phyloP scores from a whole-genome alignment of 345 rosid species.

The Balakata baccata region DNA sequence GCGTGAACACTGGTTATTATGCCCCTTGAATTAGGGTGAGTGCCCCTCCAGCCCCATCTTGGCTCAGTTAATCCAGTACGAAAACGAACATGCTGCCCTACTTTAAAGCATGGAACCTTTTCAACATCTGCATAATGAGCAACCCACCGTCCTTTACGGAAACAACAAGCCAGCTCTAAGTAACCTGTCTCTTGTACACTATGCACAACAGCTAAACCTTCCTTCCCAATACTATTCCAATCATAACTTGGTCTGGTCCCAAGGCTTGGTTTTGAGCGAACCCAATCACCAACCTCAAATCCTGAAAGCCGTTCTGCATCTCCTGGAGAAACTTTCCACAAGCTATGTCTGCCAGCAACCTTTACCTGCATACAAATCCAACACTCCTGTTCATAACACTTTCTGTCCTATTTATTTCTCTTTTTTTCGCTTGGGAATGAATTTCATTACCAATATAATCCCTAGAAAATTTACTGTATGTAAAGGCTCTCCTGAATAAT shows the following conservation, averaged over 20 bases:
- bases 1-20: slow-evolving; percentile 80
- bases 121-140: slow-evolving; percentile 83
- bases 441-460: too few species aligned
- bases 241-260: slow-evolving; percentile 94
- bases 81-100: slow-evolving; percentile 84
- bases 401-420: background rate
- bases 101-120: slow-evolving; percentile 70
- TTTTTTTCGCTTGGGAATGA: background rate
- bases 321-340: slow-evolving; percentile 96
- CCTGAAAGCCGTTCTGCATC: slow-evolving; percentile 97
- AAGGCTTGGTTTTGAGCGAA: slow-evolving; percentile 81
- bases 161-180: slow-evolving; percentile 91
- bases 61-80: slow-evolving; percentile 77
- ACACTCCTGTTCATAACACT: background rate
- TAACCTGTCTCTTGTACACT: slow-evolving; percentile 86
- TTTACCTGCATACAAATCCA: slow-evolving; percentile 50
- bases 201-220: slow-evolving; percentile 83
- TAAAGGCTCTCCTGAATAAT: background rate
- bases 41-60: slow-evolving; percentile 99
- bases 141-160: slow-evolving; percentile 75
- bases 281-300: slow-evolving; percentile 98
- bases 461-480: background rate
- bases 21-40: slow-evolving; percentile 68
- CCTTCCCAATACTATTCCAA: slow-evolving; percentile 84
- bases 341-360: slow-evolving; percentile 71